Evolutionary conservation across 345 rosid genomes (phyloP).

Genomic region (Dipteronia dyeriana): DNA sequence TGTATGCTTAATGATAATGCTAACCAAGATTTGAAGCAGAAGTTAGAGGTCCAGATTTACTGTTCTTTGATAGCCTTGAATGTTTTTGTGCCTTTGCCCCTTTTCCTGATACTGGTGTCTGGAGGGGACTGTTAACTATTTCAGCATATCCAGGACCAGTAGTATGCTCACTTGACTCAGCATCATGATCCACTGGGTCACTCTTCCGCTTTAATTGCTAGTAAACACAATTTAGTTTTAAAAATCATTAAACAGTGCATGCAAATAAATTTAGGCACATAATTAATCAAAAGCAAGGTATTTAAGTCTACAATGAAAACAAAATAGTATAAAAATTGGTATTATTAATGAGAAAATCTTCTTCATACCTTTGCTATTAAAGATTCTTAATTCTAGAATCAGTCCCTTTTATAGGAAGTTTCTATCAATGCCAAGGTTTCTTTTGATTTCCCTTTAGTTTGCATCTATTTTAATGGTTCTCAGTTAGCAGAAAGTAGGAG

Average conservation of each 20-base stretch:
- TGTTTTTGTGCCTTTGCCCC: slow-evolving; percentile 67
- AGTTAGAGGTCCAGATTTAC: slow-evolving; percentile 59
- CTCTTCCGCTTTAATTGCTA: slow-evolving; percentile 82
- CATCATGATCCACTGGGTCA: slow-evolving; percentile 53
- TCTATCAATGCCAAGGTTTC: too few species aligned
- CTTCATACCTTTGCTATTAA: background rate
- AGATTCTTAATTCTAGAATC: too few species aligned
- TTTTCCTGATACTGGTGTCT: slow-evolving; percentile 76
- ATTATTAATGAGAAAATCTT: background rate
- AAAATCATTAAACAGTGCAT: slow-evolving; percentile 17
- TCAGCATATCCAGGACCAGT: slow-evolving; percentile 51
- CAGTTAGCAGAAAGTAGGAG: too few species aligned
- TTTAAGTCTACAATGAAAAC: background rate
- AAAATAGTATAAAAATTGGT: background rate
- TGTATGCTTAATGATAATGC: slow-evolving; percentile 17
- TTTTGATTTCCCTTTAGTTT: too few species aligned
- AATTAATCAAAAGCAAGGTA: slow-evolving; percentile 7
- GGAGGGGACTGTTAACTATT: slow-evolving; percentile 49
- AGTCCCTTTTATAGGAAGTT: too few species aligned
- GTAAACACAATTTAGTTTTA: slow-evolving; percentile 20
- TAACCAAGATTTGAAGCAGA: slow-evolving; percentile 69
- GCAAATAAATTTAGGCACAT: slow-evolving; percentile 13
- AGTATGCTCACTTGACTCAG: slow-evolving; percentile 54
- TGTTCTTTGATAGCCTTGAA: slow-evolving; percentile 61
- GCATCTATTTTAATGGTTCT: too few species aligned